Percentiles rank a stretch among this genome's conserved stretches.
These are phyloP conservation scores for Mucor sp. DNA, from an alignment of 371 early-diverging fungal genomes.

Conservation along the genomic window DNA sequence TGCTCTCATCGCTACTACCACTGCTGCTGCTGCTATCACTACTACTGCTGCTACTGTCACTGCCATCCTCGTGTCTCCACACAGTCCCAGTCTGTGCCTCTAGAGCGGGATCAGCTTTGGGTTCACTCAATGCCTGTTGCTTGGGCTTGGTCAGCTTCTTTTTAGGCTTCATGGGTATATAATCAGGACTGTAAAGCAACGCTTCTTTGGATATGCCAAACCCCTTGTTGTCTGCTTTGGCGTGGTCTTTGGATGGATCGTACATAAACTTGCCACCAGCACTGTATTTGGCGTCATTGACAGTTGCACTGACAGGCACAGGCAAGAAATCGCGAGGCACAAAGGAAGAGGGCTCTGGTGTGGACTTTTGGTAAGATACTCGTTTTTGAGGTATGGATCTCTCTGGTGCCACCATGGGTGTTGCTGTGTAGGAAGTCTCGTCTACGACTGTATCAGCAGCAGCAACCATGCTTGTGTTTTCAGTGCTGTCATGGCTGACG, in stretches of 20 bases:
- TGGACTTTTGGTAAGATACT: background rate
- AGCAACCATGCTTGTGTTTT: background rate
- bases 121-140: background rate
- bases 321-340: slow-evolving; percentile 41
- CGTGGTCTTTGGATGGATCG: background rate
- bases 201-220: background rate
- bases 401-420: background rate
- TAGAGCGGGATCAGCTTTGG: background rate
- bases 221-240: background rate
- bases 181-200: slow-evolving; percentile 3
- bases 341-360: background rate
- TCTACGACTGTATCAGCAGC: background rate
- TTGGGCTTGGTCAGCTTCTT: background rate
- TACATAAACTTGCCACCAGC: slow-evolving; percentile 49
- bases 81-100: background rate
- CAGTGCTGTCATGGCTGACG: background rate
- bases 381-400: background rate
- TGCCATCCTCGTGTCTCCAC: background rate
- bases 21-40: background rate
- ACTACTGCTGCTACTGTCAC: background rate
- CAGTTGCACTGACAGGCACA: slow-evolving; percentile 24
- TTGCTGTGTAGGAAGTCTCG: background rate
- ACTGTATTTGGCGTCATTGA: slow-evolving; percentile 41
- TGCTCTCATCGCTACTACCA: background rate
- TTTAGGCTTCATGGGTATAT: background rate